Percentiles rank a stretch among this genome's conserved stretches.
Conservation (phyloP, 78 protist genomes). For the Chrysochromulina tobinii region DNA sequence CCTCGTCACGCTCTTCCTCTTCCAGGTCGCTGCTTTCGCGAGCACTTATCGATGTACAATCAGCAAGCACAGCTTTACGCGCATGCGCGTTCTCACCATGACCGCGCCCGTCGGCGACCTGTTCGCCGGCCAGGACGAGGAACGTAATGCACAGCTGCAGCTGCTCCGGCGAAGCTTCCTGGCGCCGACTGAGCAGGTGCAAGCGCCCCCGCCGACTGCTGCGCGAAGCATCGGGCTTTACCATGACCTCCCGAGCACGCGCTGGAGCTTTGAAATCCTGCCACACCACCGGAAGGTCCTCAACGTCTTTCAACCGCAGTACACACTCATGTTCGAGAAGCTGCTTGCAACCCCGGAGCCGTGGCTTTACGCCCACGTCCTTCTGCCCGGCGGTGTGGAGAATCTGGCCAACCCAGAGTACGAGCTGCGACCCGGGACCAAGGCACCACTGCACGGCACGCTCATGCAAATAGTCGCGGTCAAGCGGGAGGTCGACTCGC, state of each 20-base stretch:
- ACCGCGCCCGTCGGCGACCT: too few species aligned
- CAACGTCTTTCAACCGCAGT: conserved; percentile 18
- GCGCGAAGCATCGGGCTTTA: too few species aligned
- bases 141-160: too few species aligned
- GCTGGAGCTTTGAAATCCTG: neutral
- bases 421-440: neutral
- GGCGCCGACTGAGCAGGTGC: too few species aligned
- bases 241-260: neutral
- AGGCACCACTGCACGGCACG: neutral
- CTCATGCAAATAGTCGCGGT: neutral
- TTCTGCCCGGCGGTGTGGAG: neutral
- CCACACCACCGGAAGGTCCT: neutral
- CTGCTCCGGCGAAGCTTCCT: too few species aligned
- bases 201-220: too few species aligned
- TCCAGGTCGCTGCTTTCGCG: too few species aligned
- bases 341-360: neutral
- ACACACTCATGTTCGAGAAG: neutral
- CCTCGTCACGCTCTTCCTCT: too few species aligned
- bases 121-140: too few species aligned
- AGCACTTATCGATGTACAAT: too few species aligned
- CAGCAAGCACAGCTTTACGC: too few species aligned
- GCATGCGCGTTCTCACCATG: too few species aligned
- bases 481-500: neutral
- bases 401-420: neutral
- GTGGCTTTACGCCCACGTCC: neutral